A percentile compares a stretch with the other conserved stretches of the same genome.
Evolutionary conservation across 2,329 filamentous ascomycete species (phyloP).

Genomic region (Ceratocystis ficicola): DNA sequence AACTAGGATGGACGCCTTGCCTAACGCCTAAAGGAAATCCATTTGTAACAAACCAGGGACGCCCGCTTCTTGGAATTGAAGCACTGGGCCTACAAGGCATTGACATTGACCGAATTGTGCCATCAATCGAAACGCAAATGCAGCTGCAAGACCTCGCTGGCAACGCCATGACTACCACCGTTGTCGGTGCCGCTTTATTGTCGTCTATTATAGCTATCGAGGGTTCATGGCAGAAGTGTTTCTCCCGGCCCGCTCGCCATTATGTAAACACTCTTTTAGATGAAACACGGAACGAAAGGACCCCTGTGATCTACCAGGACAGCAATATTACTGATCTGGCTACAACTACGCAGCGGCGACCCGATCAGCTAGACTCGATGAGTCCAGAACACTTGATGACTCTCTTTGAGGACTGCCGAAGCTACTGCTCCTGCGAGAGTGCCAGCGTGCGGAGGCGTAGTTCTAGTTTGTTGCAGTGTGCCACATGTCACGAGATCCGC

Average conservation of each 20-base stretch:
- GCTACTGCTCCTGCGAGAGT: constrained; percentile 31
- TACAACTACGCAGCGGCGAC: not conserved
- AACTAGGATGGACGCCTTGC: constrained; percentile 50
- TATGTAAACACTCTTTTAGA: constrained; percentile 10
- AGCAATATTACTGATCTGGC: not conserved
- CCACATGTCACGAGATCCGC: constrained; percentile 29
- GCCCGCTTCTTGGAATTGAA: constrained; percentile 51
- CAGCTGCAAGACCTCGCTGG: constrained; percentile 60
- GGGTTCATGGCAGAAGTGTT: not conserved
- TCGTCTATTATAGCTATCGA: constrained; percentile 39
- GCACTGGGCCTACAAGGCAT: constrained; percentile 56
- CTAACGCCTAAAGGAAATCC: constrained; percentile 54
- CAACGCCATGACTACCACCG: constrained; percentile 67
- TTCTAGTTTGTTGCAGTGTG: constrained; percentile 27
- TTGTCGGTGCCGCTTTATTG: constrained; percentile 52
- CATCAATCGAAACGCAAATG: constrained; percentile 49
- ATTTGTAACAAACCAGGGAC: constrained; percentile 48
- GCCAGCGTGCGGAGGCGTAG: constrained; percentile 27
- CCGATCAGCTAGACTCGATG: not conserved
- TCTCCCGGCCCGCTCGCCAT: constrained; percentile 9
- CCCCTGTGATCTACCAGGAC: not conserved
- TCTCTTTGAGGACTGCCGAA: constrained; percentile 7
- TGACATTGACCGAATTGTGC: constrained; percentile 47
- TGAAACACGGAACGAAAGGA: not conserved
- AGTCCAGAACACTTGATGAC: not conserved